Base-by-base conservation (phyloP, 2,329 filamentous ascomycete genomes). In the Dactylellina cionopaga region DNA sequence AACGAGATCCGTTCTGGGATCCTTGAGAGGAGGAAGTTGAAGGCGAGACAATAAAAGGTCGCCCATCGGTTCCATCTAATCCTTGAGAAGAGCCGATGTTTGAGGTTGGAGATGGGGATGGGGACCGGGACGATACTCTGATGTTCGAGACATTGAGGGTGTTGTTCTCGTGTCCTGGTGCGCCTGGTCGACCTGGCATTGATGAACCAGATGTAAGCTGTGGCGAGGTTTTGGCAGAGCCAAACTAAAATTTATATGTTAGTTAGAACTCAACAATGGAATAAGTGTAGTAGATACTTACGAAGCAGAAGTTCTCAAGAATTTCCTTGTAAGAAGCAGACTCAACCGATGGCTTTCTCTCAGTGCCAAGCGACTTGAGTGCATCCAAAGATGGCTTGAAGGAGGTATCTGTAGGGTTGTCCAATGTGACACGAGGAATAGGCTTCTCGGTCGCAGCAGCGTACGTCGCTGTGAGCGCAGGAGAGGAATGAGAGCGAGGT, bases 241-340 rank as follows among this genome's bases (percentile, higher is more conserved):
- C 68, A 52, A 73, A 73, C 74, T 75, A 41, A 43, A 69, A 37
- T 39, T 13, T 11, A 17, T 13, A 13, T 47, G 65, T 77, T 75
- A 76, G 74, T n/a, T n/a, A n/a, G n/a, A n/a, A n/a, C 43, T 62
- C 31, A 37, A 64, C 10, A 47, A 46, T 43, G 41, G 17, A 41
- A 63, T 52, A 58, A 27, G 46, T 31, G 27, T 60, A 37, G 27
- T 27, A 22, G 27, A 59, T 86, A 96, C 94, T 88, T 94, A 97
- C 94, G 88, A 98, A 99, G 86, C 95, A 99, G 85, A 96, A 99
- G 84, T 96, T 97, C 84, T 96, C 93, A 81, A 99, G 90, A 76
- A 99, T 87, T 82, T 99, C 95, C 82, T 96, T 92, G 81, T 99
- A 98, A 71, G 94, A 93, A 72, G 92, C 89, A 75, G 92, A 96